Base-by-base conservation (phyloP, 2,329 filamentous ascomycete genomes). In the Talaromyces funiculosus region DNA sequence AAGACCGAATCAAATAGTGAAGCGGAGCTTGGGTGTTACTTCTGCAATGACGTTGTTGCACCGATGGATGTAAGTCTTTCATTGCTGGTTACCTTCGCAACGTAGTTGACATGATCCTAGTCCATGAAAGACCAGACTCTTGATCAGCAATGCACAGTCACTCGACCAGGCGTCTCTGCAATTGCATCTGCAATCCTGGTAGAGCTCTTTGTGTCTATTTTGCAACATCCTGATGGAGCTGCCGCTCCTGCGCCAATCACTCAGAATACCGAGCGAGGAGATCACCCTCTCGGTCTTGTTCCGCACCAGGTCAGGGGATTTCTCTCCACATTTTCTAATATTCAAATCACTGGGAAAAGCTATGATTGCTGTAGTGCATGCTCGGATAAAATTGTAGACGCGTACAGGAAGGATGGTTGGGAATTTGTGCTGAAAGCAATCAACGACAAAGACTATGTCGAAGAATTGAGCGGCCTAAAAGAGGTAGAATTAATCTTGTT, bases 101-200 rank as follows among this genome's bases (percentile, higher is more conserved):
- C 38, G n/a, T 29, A 24, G 26, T 47, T 61, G 26, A 60, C 37
- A 37, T 3, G 16, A 6, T 18, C 53, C 33, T 6, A 96, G 90
- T 96, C 92, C 2, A 84, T 96, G 71, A 96, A 93, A 75, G 92
- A 96, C 69, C 90, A 92, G 67, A 97, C 94, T 0, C 86, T 99
- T 10, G 94, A 99, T 72, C 94, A 99, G 73, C 94, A 97, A 76
- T 99, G 94, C 75, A 99, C 94, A 0, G 94, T 99, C 20, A 99
- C 94, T 2, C 86, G 94, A 9, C 94, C 94, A 0, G 94, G 94
- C 16, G 86, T 96, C 37, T 93, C 94, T 14, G 88, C 92, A 9
- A 94, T 97, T 60, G 94, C 94, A 7, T 97, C 94, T 2, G 90
- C 91, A 2, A 82, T 96, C 35, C 82, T 97, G 5, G 93, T 97